Base-by-base conservation (phyloP, 2,329 filamentous ascomycete genomes). In the Neospermospora avenae region DNA sequence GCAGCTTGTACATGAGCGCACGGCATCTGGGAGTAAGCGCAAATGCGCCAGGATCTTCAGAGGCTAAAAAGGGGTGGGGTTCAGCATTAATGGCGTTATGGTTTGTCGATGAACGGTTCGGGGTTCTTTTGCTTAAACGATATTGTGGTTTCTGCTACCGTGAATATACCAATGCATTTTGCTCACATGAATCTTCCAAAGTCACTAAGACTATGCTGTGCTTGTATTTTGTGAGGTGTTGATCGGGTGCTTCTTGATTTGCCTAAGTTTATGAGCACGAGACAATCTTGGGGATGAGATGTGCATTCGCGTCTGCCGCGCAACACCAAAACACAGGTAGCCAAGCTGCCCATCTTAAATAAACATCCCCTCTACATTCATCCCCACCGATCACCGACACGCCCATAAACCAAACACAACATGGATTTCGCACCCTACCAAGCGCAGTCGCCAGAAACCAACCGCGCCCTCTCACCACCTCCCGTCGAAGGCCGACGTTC, bases 391-490 rank as follows among this genome's bases (percentile, higher is more conserved):
- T 10, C 11, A n/a, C n/a, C n/a, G n/a, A n/a, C n/a, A 31, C 28
- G 28, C 28, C 28, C 28, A 31, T 31, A 31, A 31, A 28, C 52
- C 34, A 54, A 55, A 58, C 35, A 45, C 46, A 64, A 62, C 78
- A 95, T 95, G 90, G 90, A 97, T 78, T 99, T 98, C 74, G 95
- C 95, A 48, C 95, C 95, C 39, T 99, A 98, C 77, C 95, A 98
- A 79, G 93, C 93, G 75, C 89, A 89, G 52, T 89, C 89, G 16
- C 95, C 95, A 10, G 93, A 98, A 78, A 83, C 88, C 69, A 85
- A 86, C 67, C 90, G 93, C 70, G 86, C 89, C 55, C 82, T 92
- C 73, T 96, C 91, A 20, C 91, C 92, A 55, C 82, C 86, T 11
- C 70, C 67, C 41, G 67, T 66, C 55, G 67, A 71, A 53, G 68